Base-by-base conservation (phyloP, 306 rosid genomes). In the Acacia confusa region DNA sequence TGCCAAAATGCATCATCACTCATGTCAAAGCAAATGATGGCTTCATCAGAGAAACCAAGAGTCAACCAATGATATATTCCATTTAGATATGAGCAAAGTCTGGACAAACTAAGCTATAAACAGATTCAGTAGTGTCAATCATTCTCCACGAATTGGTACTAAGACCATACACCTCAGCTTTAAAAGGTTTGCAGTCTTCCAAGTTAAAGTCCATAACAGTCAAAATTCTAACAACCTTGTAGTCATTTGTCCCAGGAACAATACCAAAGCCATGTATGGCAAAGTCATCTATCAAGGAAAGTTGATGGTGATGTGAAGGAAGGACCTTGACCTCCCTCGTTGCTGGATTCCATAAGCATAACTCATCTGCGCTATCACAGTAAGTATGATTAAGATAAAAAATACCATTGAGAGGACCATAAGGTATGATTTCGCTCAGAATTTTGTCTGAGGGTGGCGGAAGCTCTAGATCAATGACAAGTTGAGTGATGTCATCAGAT, bases 371-470 rank as follows among this genome's bases (percentile, higher is more conserved):
- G 0, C 17, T 8, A 1, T 32, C 4, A 2, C 2, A 2, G 36
- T 5, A 36, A 72, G 27, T 28, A 16, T 34, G 22, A 27, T 73
- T 22, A 36, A 81, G 55, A 19, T 34, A 73, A 3, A 64, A 34
- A 4, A 74, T 48, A 0, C 84, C 79, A 50, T 73, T 81, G 53
- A 22, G 48, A 48, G 66, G 84, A 74, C 79, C 75, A n/a, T 17
- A 68, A 10, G 67, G 25, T 17, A 3, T 20, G 34, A 48, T 47
- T 22, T n/a, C 27, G 20, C 7, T 7, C 0, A 43, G 3, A 2
- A 4, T 40, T 9, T 40, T 69, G 20, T 69, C 10, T 4, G 74
- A n/a, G 30, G 22, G 48, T 9, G 9, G 15, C 14, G 34, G 52
- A 41, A 69, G 74, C 32, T 41, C 74, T 12, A 69, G 30, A 38